A percentile compares a stretch with the other conserved stretches of the same genome.
These are phyloP conservation scores for Corylus avellana DNA, from an alignment of 306 rosid genomes.

Conservation along the genomic window DNA sequence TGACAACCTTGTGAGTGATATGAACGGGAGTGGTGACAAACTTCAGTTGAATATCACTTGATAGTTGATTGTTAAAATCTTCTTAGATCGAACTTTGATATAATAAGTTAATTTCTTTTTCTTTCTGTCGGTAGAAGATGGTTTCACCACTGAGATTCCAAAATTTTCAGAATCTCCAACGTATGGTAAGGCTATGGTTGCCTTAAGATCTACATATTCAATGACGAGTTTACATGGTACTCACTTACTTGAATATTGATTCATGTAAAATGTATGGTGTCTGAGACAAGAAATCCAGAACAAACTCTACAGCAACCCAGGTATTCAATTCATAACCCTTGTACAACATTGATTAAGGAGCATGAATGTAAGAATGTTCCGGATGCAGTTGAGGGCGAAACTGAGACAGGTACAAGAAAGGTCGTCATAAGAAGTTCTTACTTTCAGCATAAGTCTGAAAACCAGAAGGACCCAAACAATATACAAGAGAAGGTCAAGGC, in stretches of 20 bases:
- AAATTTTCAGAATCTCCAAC: constrained; percentile 42
- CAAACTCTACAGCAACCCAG: constrained; percentile 51
- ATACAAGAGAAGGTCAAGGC: constrained; percentile 39
- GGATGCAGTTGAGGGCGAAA: constrained; percentile 43
- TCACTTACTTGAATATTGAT: constrained; percentile 37
- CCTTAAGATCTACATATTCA: constrained; percentile 9
- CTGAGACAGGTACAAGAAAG: constrained; percentile 54
- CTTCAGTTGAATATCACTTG: constrained; percentile 15
- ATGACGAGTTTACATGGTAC: constrained; percentile 21
- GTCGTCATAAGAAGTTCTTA: constrained; percentile 68
- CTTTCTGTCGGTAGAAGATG: constrained; percentile 47
- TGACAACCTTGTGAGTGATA: constrained; percentile 42
- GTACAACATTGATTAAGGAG: constrained; percentile 56
- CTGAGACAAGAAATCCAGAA: constrained; percentile 42
- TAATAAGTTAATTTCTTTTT: constrained; percentile 12
- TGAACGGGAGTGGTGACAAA: constrained; percentile 16
- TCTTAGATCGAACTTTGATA: background rate
- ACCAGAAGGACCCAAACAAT: constrained; percentile 34
- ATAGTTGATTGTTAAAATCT: constrained; percentile 11
- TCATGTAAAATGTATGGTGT: constrained; percentile 34
- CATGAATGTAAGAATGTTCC: constrained; percentile 36
- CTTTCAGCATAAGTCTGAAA: constrained; percentile 57
- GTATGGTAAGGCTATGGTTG: constrained; percentile 45
- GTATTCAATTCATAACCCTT: constrained; percentile 76
- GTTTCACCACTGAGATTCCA: constrained; percentile 30